Conservation (phyloP, 2,329 filamentous ascomycete species). For the Cadophora sp. region DNA sequence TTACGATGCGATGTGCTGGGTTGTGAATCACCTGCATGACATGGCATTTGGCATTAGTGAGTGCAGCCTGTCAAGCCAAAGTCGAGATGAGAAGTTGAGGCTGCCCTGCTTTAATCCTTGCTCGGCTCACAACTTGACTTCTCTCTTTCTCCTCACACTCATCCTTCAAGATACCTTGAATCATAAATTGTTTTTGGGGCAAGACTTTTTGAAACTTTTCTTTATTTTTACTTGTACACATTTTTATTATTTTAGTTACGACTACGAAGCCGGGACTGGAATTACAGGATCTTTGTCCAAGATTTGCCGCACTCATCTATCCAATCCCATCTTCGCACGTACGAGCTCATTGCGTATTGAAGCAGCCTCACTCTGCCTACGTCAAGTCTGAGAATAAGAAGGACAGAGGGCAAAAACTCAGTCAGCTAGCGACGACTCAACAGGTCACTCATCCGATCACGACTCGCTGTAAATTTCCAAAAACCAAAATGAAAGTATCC, state of each 20-base stretch:
- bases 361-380: not conserved
- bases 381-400: constrained; percentile 2
- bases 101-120: constrained; percentile 11
- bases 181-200: not conserved
- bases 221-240: not conserved
- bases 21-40: constrained; percentile 6
- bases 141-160: not conserved
- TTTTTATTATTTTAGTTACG: constrained; percentile 1
- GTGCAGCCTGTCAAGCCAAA: not conserved
- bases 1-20: not conserved
- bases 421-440: not conserved
- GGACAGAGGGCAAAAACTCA: no score
- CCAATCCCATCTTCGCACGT: constrained; percentile 25
- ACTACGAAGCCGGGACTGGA: not conserved
- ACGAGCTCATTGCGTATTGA: constrained; percentile 12
- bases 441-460: not conserved
- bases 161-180: not conserved
- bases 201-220: not conserved
- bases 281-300: not conserved
- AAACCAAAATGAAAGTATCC: constrained; percentile 1
- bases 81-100: not conserved
- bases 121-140: not conserved
- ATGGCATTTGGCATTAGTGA: not conserved
- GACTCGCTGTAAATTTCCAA: not conserved
- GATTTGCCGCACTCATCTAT: not conserved